Conservation (phyloP, 306 rosid genomes). For the Inga laurina region DNA sequence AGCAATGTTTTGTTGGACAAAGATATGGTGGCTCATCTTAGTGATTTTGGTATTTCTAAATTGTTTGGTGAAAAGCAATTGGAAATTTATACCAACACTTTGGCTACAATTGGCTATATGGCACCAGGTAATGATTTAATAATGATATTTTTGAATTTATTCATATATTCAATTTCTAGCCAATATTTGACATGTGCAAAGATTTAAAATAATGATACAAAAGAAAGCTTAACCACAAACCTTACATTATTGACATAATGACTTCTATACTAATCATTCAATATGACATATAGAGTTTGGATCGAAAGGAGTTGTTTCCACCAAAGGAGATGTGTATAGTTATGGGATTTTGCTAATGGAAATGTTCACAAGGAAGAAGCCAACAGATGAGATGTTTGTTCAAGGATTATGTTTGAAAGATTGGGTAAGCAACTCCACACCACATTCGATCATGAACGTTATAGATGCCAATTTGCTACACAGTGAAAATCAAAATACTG, state of each 20-base stretch:
- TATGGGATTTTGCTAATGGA: background rate
- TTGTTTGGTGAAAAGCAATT: constrained; percentile 13
- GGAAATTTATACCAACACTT: background rate
- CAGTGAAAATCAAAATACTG: background rate
- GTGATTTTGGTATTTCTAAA: background rate
- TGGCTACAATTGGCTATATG: background rate
- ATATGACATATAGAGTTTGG: background rate
- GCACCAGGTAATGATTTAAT: background rate
- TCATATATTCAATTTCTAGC: too few species aligned
- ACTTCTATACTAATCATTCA: background rate
- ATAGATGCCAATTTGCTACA: background rate
- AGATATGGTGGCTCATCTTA: background rate
- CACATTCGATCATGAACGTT: background rate
- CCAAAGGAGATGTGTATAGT: background rate
- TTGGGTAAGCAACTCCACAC: background rate
- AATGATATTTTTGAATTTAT: too few species aligned
- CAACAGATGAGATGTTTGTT: background rate
- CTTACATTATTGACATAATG: background rate
- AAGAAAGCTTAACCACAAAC: too few species aligned
- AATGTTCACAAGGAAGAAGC: background rate
- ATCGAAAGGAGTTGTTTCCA: background rate
- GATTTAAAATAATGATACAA: too few species aligned
- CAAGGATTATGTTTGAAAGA: background rate
- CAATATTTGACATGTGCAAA: too few species aligned
- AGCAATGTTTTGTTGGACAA: background rate